Percentiles rank a stretch among this genome's conserved stretches.
Evolutionary conservation across 164 flowering plant species (phyloP).

Genomic region (Chloranthus sessilifolius): DNA sequence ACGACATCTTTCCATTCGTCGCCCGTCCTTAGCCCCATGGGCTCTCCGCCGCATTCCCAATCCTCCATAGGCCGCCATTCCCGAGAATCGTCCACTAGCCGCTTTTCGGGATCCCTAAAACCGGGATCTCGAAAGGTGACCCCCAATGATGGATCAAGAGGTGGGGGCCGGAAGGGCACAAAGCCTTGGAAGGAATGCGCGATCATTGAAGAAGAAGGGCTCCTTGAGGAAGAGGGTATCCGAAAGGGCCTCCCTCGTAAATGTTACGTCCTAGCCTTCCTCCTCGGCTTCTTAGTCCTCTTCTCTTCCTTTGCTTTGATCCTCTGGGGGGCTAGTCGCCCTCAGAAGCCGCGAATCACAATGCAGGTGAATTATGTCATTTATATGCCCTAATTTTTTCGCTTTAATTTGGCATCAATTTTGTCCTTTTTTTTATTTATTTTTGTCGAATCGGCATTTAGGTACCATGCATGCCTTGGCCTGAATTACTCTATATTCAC

Average conservation of each 20-base stretch:
- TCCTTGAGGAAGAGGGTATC: constrained; percentile 52
- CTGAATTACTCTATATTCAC: too few relatives aligned
- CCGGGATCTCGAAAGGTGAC: constrained; percentile 64
- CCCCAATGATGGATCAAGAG: constrained; percentile 37
- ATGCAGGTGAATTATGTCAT: constrained; percentile 39
- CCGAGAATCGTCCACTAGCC: constrained; percentile 67
- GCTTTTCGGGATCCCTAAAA: constrained; percentile 75
- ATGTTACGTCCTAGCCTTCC: constrained; percentile 64
- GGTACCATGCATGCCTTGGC: not conserved
- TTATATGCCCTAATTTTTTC: not conserved
- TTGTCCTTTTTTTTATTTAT: not conserved
- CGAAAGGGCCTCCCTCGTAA: constrained; percentile 40
- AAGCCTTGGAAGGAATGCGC: constrained; percentile 54
- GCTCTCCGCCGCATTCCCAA: constrained; percentile 83
- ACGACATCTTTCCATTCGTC: constrained; percentile 81
- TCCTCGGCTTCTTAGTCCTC: constrained; percentile 54
- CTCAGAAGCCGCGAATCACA: constrained; percentile 62
- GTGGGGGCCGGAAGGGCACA: constrained; percentile 26
- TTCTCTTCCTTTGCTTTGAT: constrained; percentile 68
- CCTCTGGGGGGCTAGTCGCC: constrained; percentile 65
- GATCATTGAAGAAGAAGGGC: constrained; percentile 78
- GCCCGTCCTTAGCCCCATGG: constrained; percentile 66
- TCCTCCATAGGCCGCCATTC: constrained; percentile 86
- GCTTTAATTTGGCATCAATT: not conserved
- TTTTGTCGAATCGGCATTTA: not conserved